phyloP scores from a whole-genome alignment of 148 eudicot species.

The Rhododendron simsii region DNA sequence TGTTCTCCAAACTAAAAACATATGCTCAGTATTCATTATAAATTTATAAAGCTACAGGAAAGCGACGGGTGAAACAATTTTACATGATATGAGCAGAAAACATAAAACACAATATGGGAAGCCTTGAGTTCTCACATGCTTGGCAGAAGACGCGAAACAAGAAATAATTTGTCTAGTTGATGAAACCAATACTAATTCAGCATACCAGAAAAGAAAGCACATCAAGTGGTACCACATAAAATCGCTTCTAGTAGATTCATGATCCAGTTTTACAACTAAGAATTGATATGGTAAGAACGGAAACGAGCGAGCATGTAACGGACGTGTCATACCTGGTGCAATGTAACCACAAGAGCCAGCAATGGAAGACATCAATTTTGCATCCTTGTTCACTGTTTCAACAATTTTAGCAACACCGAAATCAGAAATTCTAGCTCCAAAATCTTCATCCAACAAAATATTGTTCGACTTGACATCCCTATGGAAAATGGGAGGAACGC shows the following conservation, averaged over 20 bases:
- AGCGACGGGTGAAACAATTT: not conserved
- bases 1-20: not conserved
- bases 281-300: not conserved
- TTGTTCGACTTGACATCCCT: slow-evolving; percentile 52
- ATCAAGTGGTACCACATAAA: not conserved
- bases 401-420: slow-evolving; percentile 49
- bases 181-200: not conserved
- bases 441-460: slow-evolving; percentile 39
- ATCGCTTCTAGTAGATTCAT: not conserved
- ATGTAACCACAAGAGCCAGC: slow-evolving; percentile 60
- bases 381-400: slow-evolving; percentile 14
- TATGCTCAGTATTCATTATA: not conserved
- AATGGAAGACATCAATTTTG: slow-evolving; percentile 41
- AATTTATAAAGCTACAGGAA: not conserved
- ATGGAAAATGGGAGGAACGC: slow-evolving; percentile 48
- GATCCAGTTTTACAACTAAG: not conserved
- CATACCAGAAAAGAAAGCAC: not conserved
- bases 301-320: not conserved
- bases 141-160: not conserved
- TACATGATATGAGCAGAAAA: not conserved
- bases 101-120: not conserved
- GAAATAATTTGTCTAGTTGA: not conserved
- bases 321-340: slow-evolving; percentile 43
- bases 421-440: slow-evolving; percentile 47
- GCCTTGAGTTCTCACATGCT: not conserved